A percentile compares a stretch with the other conserved stretches of the same genome.
These are phyloP conservation scores for Trichoderma lentiforme DNA, from an alignment of 2,329 filamentous ascomycete species.

Conservation along the genomic window DNA sequence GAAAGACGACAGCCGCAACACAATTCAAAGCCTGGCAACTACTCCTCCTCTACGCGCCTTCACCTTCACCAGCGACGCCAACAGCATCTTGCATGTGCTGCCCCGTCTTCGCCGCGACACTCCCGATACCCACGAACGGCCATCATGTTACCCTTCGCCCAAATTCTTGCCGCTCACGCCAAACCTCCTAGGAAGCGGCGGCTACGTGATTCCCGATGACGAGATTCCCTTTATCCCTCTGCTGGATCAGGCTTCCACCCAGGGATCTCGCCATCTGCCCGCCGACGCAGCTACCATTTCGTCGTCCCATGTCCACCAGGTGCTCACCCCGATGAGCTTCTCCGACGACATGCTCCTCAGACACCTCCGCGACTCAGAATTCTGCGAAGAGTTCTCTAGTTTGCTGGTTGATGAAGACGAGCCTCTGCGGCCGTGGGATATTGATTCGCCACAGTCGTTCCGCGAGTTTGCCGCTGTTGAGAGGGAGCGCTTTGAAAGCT, in stretches of 20 bases:
- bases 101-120: conserved; percentile 30
- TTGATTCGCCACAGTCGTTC: conserved; percentile 33
- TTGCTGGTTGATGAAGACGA: conserved; percentile 37
- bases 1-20: conserved; percentile 23
- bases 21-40: conserved; percentile 25
- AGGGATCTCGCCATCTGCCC: background rate
- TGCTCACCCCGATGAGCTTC: conserved; percentile 30
- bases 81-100: conserved; percentile 11
- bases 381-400: conserved; percentile 38
- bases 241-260: conserved; percentile 22
- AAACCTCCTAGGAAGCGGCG: conserved; percentile 17
- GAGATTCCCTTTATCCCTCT: conserved; percentile 33
- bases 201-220: conserved; percentile 28
- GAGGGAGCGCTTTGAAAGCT: conserved; percentile 41
- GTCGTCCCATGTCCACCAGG: conserved; percentile 18
- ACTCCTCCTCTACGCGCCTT: conserved; percentile 31
- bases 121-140: conserved; percentile 29
- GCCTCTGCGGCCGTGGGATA: conserved; percentile 33
- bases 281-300: conserved; percentile 7
- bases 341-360: conserved; percentile 42
- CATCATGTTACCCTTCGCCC: conserved; percentile 25
- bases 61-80: conserved; percentile 20
- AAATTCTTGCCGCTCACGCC: conserved; percentile 26
- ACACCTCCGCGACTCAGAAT: conserved; percentile 40
- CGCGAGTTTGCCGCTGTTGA: conserved; percentile 36